Base-by-base conservation (phyloP, 306 rosid species). In the Bauhinia variegata region DNA sequence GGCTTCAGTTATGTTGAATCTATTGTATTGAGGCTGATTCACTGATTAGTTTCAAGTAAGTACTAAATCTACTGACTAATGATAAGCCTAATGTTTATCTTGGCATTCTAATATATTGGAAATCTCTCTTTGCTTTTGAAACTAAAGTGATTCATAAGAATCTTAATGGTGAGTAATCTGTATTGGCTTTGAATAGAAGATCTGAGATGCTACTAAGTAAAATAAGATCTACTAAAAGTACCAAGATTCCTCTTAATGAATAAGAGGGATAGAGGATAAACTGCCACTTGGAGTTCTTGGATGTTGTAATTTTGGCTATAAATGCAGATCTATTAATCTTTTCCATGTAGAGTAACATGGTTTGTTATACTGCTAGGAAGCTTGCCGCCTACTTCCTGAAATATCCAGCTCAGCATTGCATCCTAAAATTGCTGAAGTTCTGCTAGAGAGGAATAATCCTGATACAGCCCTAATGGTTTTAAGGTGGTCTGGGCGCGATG, bases 391-490 rank as follows among this genome's bases (percentile, higher is more conserved):
- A 76, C 97, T 95, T 70, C 95, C 96, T 15, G 97, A 88, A 79
- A 88, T 95, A 69, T 83, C 97, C 54, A 89, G 96, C 37, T 86
- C 97, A 38, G 69, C 78, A 51, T 85, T 81, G 13, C 99, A 95
- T 83, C 96, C 99, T 61, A 95, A 90, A 89, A 85, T 95, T 73
- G 90, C 97, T 36, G 96, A 88, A 85, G 96, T 95, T 65, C 85
- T 95, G 55, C 63, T 95, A 68, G 99, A 91, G 80, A 81, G 99
- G 84, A 83, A 79, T 50, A 85, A 82, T 79, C 91, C 97, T 68
- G 97, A 91, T 76, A 86, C 80, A 7, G 97, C 99, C 58, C 89
- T 95, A 54, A 85, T 84, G 86, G 91, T 91, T 78, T 85, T 95
- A 76, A 84, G 97, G 82, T 95, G 95, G 89, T 81, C 97, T 54